phyloP scores from a whole-genome alignment of 1,284 basidiomycete genomes.

The Vanrija pseudolonga region DNA sequence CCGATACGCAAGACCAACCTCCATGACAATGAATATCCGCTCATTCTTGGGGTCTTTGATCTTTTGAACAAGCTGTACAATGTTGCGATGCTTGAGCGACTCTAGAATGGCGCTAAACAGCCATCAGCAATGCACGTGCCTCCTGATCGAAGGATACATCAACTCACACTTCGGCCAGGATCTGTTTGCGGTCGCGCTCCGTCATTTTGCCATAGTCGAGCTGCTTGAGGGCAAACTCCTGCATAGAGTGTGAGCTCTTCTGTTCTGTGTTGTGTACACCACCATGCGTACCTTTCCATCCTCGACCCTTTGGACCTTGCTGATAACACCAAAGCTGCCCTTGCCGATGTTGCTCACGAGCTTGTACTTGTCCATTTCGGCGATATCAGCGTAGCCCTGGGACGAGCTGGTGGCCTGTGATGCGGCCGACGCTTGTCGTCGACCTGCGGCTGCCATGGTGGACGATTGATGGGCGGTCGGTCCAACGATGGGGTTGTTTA shows the following conservation, averaged over 20 bases:
- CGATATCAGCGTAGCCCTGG: conserved; percentile 41
- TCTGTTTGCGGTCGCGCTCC: conserved; percentile 87
- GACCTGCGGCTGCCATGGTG: conserved; percentile 4
- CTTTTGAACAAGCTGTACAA: conserved; percentile 59
- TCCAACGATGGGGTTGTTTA: too few species aligned
- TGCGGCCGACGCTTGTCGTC: conserved; percentile 1
- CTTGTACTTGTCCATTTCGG: conserved; percentile 70
- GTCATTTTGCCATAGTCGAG: conserved; percentile 93
- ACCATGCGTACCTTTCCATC: conserved; percentile 65
- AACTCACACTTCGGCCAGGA: conserved; percentile 93
- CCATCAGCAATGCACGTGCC: neutral
- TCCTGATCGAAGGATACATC: neutral
- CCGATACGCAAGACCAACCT: conserved; percentile 48
- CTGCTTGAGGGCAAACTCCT: conserved; percentile 90
- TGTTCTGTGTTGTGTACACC: neutral
- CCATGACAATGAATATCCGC: conserved; percentile 92
- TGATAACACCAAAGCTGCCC: conserved; percentile 94
- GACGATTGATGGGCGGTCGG: neutral
- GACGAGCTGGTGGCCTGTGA: conserved; percentile 4
- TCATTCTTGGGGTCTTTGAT: conserved; percentile 86
- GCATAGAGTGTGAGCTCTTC: neutral
- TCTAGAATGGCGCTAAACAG: conserved; percentile 84
- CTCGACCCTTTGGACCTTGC: conserved; percentile 78
- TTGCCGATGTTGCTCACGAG: conserved; percentile 88
- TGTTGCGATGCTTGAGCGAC: conserved; percentile 88